Evolutionary conservation across 257 asterid genomes (phyloP), one percentile per base, ranked within the genome.

Genomic region (Primulina huaijiensis): DNA sequence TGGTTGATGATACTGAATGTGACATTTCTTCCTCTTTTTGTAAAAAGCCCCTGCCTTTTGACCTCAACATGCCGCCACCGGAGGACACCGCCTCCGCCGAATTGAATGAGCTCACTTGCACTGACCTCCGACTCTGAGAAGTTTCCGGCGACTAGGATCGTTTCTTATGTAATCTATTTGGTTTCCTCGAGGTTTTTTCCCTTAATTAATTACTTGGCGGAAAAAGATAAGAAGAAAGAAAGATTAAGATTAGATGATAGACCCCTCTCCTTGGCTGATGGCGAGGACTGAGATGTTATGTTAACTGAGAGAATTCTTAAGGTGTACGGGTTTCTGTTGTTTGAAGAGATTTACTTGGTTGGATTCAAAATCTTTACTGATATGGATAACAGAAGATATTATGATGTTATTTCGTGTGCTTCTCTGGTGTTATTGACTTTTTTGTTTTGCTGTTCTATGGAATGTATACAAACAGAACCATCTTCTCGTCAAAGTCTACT

Each of bases 1-100:
- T 87, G 25, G 81, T 87, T n/a, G 89, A 83, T 61, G 86, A 87
- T 61, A 74, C 78, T 12, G 86, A 72, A 43, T 77, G 82, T 34
- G 90, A 79, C 60, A 74, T 77, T 43, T 81, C 77, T 34, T 83
- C 86, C 0, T 82, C 89, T 6, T 60, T 76, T 62, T 77, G 80
- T 65, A 83, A 75, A 80, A 78, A 77, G 53, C 78, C 69, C 12
- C 73, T 78, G 37, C 76, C 83, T 31, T 85, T 87, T 31, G 94
- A 87, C 72, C 87, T 82, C 61, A 82, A 82, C 73, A 76, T 78
- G 83, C 79, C 75, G 61, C 81, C 86, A 63, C 75, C 78, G 3
- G 70, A 57, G 12, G 79, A 75, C 55, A 55, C 68, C 10, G 5
- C 56, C 30, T 37, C 43, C 35, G 68, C 70, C 21, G 81, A 73